Percentiles rank a stretch among this genome's conserved stretches.
These are phyloP conservation scores for Ormosia semicastrata DNA, from an alignment of 306 rosid species.

Conservation along the genomic window DNA sequence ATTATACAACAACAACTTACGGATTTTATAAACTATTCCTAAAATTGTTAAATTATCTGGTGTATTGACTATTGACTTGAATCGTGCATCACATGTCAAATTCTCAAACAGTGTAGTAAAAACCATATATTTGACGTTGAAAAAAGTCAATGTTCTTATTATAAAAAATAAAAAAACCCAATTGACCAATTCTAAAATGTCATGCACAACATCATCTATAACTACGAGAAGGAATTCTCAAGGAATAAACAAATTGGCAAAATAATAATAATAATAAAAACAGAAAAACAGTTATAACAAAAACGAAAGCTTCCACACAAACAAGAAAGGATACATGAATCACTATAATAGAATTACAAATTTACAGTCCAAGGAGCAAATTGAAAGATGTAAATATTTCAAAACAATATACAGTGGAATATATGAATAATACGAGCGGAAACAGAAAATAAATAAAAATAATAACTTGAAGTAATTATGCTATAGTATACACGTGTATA, in stretches of 20 bases:
- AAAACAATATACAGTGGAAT: neutral
- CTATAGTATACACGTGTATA: neutral
- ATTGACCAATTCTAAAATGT: neutral
- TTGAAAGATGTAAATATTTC: neutral
- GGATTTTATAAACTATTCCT: neutral
- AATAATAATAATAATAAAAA: neutral
- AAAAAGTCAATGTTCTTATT: neutral
- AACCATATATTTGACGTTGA: neutral
- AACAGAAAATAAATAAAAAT: neutral
- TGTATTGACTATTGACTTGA: neutral
- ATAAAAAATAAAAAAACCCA: neutral
- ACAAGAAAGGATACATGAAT: neutral
- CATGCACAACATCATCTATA: neutral
- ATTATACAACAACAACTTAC: conserved; percentile 2
- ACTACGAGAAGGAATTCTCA: neutral
- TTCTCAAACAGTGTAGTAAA: neutral
- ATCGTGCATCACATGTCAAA: neutral
- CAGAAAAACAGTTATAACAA: neutral
- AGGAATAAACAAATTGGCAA: neutral
- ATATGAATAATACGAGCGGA: neutral
- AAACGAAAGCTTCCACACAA: neutral
- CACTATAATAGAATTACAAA: neutral
- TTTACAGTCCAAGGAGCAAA: neutral
- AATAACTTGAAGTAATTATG: neutral
- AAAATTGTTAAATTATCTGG: neutral